A percentile compares a stretch with the other conserved stretches of the same genome.
Evolutionary conservation across 352 stramenopile species (phyloP).

Genomic region (Blastocystis sp.): DNA sequence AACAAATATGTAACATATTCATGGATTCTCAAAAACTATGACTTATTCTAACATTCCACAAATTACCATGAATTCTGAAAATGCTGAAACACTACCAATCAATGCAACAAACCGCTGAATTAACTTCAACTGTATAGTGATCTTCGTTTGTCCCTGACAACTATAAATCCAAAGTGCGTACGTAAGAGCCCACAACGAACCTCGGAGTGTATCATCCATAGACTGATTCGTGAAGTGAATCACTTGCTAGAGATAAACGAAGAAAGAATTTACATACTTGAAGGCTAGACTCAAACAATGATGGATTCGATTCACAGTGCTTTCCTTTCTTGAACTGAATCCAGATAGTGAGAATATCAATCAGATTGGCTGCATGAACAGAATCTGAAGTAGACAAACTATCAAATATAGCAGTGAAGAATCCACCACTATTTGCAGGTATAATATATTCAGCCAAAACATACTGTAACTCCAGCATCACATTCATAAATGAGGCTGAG

Average conservation of each 20-base stretch:
- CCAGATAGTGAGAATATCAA: conserved; percentile 43
- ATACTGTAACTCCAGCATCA: conserved; percentile 51
- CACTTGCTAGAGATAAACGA: no score
- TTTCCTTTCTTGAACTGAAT: background rate
- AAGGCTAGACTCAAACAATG: background rate
- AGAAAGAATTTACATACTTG: background rate
- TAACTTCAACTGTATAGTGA: background rate
- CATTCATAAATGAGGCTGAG: background rate
- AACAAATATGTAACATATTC: conserved; percentile 2
- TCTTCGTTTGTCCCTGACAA: background rate
- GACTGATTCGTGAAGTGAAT: background rate
- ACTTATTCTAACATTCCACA: background rate
- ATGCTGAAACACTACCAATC: background rate
- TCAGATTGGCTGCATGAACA: background rate
- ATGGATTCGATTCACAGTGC: background rate
- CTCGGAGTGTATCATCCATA: background rate
- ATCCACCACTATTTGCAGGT: background rate
- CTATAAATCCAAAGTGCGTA: background rate
- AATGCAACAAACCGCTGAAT: background rate
- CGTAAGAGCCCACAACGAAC: background rate
- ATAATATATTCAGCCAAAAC: conserved; percentile 17
- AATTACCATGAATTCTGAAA: background rate
- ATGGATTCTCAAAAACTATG: conserved; percentile 1
- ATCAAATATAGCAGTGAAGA: background rate
- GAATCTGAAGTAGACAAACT: background rate